These are phyloP conservation scores for Nemania diffusa DNA, from an alignment of 2,329 filamentous ascomycete genomes.

Conservation along the genomic window DNA sequence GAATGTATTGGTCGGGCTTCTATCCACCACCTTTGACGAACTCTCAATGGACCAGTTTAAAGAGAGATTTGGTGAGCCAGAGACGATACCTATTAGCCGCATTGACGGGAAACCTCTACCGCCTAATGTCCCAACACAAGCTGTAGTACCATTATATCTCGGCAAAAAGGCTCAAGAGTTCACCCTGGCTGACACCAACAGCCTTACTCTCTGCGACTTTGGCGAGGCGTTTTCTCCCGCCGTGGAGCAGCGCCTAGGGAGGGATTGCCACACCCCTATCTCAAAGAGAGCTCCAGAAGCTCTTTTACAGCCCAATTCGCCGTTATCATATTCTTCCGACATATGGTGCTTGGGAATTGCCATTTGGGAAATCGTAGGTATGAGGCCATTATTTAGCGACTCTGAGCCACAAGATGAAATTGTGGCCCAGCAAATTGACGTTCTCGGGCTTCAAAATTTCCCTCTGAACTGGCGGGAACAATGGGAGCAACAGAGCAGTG, in stretches of 20 bases:
- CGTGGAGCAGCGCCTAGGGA: not conserved
- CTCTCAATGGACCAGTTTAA: not conserved
- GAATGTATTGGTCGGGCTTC: not conserved
- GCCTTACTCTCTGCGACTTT: not conserved
- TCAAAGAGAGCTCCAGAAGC: constrained; percentile 1
- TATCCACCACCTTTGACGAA: not conserved
- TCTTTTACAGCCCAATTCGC: not conserved
- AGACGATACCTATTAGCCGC: not conserved
- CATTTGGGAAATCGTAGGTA: not conserved
- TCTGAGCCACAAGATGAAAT: not conserved
- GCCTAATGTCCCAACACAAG: not conserved
- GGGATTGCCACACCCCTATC: not conserved
- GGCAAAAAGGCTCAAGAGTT: not conserved
- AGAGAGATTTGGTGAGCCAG: not conserved
- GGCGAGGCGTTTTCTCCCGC: not conserved
- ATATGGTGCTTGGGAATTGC: not conserved
- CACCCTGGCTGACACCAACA: not conserved
- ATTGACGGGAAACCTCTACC: not conserved
- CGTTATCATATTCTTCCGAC: not conserved
- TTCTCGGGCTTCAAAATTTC: not conserved
- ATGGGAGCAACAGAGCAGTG: not conserved
- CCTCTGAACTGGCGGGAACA: not conserved
- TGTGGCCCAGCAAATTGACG: not conserved
- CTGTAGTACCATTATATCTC: not conserved
- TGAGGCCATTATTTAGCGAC: not conserved